Conservation (phyloP, 1,284 basidiomycete genomes). For the Grifola frondosa region DNA sequence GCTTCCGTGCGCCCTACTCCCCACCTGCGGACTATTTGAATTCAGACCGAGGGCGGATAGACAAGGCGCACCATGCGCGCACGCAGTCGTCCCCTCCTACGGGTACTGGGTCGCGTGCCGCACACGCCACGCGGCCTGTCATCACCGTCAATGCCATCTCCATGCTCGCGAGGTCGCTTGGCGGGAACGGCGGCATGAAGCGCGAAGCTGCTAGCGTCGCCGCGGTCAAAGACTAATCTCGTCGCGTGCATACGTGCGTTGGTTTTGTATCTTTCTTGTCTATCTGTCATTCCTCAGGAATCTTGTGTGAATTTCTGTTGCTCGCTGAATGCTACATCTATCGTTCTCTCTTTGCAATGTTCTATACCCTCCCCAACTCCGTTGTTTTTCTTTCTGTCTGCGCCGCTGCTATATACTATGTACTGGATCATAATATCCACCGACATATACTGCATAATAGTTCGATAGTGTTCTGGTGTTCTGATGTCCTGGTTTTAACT, state of each 20-base stretch:
- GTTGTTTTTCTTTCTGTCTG: slow-evolving; percentile 5
- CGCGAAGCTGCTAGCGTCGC: slow-evolving; percentile 22
- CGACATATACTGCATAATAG: no score
- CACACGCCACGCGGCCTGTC: slow-evolving; percentile 57
- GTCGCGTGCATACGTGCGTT: no score
- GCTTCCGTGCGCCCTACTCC: slow-evolving; percentile 11
- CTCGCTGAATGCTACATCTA: background rate
- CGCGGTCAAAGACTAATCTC: slow-evolving; percentile 20
- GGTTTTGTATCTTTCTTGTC: slow-evolving; percentile 3
- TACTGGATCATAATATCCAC: background rate
- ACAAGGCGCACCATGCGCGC: slow-evolving; percentile 43
- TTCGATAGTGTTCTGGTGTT: slow-evolving; percentile 17
- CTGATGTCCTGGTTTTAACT: no score
- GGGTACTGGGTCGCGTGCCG: slow-evolving; percentile 35
- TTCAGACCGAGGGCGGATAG: slow-evolving; percentile 14
- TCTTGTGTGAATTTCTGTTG: slow-evolving; percentile 1
- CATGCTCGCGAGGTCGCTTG: slow-evolving; percentile 59
- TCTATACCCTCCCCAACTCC: slow-evolving; percentile 11
- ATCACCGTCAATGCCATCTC: slow-evolving; percentile 69
- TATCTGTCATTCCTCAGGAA: slow-evolving; percentile 8
- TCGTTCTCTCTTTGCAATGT: slow-evolving; percentile 2
- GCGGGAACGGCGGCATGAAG: slow-evolving; percentile 30
- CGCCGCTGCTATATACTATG: background rate
- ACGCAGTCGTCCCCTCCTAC: slow-evolving; percentile 65
- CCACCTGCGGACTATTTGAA: slow-evolving; percentile 18